These are phyloP conservation scores for Rubia yunnanensis DNA, from an alignment of 257 asterid genomes.

Conservation along the genomic window DNA sequence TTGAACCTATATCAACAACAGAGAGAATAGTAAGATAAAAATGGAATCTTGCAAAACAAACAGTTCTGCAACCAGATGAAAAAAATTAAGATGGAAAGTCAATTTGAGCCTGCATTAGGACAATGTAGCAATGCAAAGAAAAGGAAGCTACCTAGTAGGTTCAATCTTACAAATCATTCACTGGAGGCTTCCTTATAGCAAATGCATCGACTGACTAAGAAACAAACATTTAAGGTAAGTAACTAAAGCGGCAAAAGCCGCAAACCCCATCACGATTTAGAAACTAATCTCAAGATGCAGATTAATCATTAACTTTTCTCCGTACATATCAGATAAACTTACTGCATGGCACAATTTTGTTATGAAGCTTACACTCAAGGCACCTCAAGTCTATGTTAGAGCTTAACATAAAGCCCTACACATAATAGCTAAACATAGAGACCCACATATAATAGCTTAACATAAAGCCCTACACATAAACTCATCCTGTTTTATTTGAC, in stretches of 20 bases:
- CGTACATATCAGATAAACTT: neutral
- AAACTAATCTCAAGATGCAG: neutral
- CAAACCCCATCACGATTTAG: neutral
- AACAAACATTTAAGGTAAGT: neutral
- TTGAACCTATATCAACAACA: constrained; percentile 44
- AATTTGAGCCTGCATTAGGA: neutral
- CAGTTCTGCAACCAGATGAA: neutral
- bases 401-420: neutral
- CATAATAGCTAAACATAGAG: no score
- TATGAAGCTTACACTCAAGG: neutral
- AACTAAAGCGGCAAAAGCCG: neutral
- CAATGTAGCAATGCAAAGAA: neutral
- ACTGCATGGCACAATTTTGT: neutral
- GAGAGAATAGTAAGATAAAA: neutral
- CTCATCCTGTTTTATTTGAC: neutral
- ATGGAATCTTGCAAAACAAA: neutral
- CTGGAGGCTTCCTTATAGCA: neutral
- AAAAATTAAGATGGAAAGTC: neutral
- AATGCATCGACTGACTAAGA: neutral
- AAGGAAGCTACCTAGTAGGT: neutral
- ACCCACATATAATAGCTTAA: no score
- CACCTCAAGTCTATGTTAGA: neutral
- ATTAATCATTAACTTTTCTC: neutral
- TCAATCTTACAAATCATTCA: neutral
- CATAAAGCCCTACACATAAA: neutral